Evolutionary conservation across 75 land plant species (phyloP).

Genomic region (Sequoia sempervirens): DNA sequence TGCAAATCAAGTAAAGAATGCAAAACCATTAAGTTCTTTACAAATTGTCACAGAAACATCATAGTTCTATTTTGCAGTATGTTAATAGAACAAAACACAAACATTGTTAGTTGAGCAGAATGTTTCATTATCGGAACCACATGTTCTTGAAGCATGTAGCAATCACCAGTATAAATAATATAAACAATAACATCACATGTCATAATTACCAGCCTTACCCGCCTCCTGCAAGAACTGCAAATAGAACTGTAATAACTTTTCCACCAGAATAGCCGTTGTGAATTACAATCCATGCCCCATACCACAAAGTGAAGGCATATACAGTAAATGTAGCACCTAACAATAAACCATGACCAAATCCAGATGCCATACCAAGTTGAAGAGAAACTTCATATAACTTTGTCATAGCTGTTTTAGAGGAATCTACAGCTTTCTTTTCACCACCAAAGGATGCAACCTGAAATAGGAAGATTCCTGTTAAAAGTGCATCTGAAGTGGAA

Average conservation of each 20-base stretch:
- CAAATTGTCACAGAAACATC: neutral
- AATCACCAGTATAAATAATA: neutral
- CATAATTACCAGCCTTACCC: slow-evolving; percentile 1
- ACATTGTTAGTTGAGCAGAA: neutral
- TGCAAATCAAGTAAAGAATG: neutral
- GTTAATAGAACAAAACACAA: neutral
- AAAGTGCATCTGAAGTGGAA: neutral
- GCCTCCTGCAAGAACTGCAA: slow-evolving; percentile 6
- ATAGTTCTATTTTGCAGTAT: neutral
- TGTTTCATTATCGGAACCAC: neutral
- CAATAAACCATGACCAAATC: slow-evolving; percentile 1
- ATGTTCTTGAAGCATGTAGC: neutral
- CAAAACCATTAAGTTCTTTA: neutral
- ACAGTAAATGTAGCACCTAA: slow-evolving; percentile 2
- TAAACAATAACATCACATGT: neutral
- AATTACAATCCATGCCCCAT: slow-evolving; percentile 4
- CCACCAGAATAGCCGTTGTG: slow-evolving; percentile 6
- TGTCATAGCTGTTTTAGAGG: slow-evolving; percentile 3
- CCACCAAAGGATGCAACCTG: slow-evolving; percentile 3
- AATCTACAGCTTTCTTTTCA: slow-evolving; percentile 3
- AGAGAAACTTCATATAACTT: neutral
- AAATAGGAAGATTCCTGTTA: neutral
- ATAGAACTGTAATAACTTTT: slow-evolving; percentile 3
- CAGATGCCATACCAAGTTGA: slow-evolving; percentile 2
- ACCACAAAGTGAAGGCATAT: slow-evolving; percentile 4